These are phyloP conservation scores for Lactarius vividus DNA, from an alignment of 768 basidiomycete genomes.

Conservation along the genomic window DNA sequence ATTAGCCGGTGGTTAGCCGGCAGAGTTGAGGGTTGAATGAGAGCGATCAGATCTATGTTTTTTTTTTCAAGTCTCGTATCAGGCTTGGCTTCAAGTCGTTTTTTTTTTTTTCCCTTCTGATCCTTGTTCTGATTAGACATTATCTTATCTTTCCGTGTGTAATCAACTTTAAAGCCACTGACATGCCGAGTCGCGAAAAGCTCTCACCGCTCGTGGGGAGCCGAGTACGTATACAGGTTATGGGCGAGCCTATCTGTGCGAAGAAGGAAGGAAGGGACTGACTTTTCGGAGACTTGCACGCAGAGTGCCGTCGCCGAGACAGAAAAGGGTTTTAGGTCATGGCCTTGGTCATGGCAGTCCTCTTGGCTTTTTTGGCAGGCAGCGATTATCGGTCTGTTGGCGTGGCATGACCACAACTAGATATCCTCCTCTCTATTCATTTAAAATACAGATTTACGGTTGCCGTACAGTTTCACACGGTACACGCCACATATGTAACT, in stretches of 20 bases:
- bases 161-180: too few species aligned
- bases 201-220: not conserved
- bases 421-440: not conserved
- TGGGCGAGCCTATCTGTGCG: not conserved
- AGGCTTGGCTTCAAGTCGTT: too few species aligned
- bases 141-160: not conserved
- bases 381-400: too few species aligned
- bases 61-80: not conserved
- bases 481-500: not conserved
- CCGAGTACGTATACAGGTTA: not conserved
- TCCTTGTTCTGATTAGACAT: not conserved
- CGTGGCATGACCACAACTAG: too few species aligned
- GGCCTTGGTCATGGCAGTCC: too few species aligned
- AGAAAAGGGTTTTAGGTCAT: not conserved
- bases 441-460: not conserved
- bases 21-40: not conserved
- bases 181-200: not conserved
- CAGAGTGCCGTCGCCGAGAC: not conserved
- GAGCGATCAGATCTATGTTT: not conserved
- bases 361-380: too few species aligned
- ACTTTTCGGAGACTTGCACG: not conserved
- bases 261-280: not conserved
- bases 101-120: not conserved
- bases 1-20: too few species aligned
- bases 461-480: not conserved